Percentiles rank a stretch among this genome's conserved stretches.
These are phyloP conservation scores for Nitzschia sp. DNA, from an alignment of 108 stramenopile species.

Conservation along the genomic window DNA sequence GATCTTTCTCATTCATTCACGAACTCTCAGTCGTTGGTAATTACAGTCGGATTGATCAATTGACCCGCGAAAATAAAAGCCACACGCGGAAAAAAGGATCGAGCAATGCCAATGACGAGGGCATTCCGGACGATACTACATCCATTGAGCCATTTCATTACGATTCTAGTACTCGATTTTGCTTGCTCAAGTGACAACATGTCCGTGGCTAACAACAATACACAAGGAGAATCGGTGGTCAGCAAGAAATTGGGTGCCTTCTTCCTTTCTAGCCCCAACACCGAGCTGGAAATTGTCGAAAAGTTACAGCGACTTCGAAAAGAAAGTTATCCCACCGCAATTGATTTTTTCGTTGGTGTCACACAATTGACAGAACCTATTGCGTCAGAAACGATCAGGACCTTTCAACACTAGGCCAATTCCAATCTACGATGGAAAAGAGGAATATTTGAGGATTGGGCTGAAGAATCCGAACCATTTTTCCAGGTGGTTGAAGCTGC, in stretches of 20 bases:
- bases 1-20: too few species aligned
- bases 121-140: too few species aligned
- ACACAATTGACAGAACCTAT: neutral
- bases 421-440: neutral
- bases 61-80: too few species aligned
- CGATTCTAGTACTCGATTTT: too few species aligned
- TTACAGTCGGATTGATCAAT: too few species aligned
- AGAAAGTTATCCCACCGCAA: neutral
- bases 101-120: too few species aligned
- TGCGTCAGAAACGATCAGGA: neutral
- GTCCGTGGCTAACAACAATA: too few species aligned
- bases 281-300: neutral
- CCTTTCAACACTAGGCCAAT: neutral
- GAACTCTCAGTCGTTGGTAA: too few species aligned
- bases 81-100: too few species aligned
- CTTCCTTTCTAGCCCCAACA: neutral
- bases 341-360: neutral
- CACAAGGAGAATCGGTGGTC: too few species aligned
- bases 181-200: too few species aligned
- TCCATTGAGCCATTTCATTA: too few species aligned
- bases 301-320: neutral
- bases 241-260: neutral
- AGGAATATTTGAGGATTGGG: neutral
- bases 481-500: neutral
- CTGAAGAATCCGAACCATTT: neutral